Conservation (phyloP, 1,284 basidiomycete species). For the Meripilus lineatus region DNA sequence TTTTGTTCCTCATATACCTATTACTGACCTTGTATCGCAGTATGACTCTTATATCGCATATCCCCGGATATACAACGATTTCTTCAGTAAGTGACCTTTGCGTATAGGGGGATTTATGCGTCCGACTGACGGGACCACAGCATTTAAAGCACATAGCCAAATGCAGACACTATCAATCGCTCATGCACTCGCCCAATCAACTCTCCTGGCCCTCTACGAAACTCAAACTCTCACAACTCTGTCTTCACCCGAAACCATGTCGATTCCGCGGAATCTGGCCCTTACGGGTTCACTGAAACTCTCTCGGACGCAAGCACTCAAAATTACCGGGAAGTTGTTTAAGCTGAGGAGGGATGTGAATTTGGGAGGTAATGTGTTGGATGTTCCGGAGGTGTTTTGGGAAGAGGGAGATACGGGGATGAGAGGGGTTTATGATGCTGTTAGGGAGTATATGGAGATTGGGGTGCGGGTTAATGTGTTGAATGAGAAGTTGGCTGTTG, state of each 20-base stretch:
- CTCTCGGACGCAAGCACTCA: slow-evolving; percentile 78
- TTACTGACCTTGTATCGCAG: slow-evolving; percentile 31
- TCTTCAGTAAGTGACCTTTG: slow-evolving; percentile 64
- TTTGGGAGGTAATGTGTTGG: slow-evolving; percentile 89
- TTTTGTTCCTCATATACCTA: background rate
- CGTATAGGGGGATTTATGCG: background rate
- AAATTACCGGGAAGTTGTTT: slow-evolving; percentile 83
- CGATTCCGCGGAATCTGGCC: slow-evolving; percentile 86
- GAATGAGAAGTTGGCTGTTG: slow-evolving; percentile 86
- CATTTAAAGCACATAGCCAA: slow-evolving; percentile 86
- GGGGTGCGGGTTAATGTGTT: slow-evolving; percentile 79
- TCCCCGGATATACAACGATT: slow-evolving; percentile 88
- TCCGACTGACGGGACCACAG: slow-evolving; percentile 32
- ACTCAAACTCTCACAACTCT: slow-evolving; percentile 77
- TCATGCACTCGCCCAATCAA: slow-evolving; percentile 93
- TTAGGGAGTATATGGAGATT: slow-evolving; percentile 94
- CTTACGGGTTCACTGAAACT: slow-evolving; percentile 75
- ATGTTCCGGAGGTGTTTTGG: slow-evolving; percentile 96
- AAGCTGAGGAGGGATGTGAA: slow-evolving; percentile 89
- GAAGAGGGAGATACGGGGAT: slow-evolving; percentile 74
- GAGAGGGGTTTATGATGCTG: slow-evolving; percentile 88
- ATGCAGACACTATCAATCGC: slow-evolving; percentile 87
- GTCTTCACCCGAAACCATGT: slow-evolving; percentile 68
- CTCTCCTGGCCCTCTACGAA: slow-evolving; percentile 88
- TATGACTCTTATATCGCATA: slow-evolving; percentile 84